Evolutionary conservation across 192 early-diverging fungal species (phyloP).

Genomic region (Coemansia sp.): DNA sequence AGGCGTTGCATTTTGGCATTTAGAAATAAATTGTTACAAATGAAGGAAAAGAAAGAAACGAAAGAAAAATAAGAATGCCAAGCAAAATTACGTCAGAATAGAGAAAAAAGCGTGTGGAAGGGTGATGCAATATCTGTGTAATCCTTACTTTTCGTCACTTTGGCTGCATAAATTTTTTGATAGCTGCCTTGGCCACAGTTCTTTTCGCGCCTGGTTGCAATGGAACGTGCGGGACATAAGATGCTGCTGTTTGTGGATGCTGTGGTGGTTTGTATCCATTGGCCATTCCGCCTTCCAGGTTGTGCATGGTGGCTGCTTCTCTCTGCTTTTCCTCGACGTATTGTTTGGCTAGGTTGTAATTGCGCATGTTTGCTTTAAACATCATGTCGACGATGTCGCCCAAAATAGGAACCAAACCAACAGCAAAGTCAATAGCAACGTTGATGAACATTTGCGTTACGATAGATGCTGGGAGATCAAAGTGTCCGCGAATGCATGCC

Average conservation of each 20-base stretch:
- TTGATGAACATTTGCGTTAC: slow-evolving; percentile 49
- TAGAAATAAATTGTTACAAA: not conserved
- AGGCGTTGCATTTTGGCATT: not conserved
- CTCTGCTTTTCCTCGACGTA: slow-evolving; percentile 20
- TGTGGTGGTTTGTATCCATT: not conserved
- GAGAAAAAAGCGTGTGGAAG: slow-evolving; percentile 7
- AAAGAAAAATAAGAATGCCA: not conserved
- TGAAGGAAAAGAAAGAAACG: not conserved
- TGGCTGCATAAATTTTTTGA: not conserved
- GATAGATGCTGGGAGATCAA: slow-evolving; percentile 33
- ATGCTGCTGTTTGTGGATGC: slow-evolving; percentile 8
- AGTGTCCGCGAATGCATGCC: slow-evolving; percentile 19
- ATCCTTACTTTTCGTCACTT: too few species aligned
- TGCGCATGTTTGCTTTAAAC: slow-evolving; percentile 55
- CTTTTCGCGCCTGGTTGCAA: slow-evolving; percentile 9
- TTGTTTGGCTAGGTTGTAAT: slow-evolving; percentile 34
- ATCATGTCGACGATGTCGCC: slow-evolving; percentile 49
- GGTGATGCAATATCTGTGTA: too few species aligned
- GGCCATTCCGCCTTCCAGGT: slow-evolving; percentile 16
- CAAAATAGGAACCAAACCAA: slow-evolving; percentile 49
- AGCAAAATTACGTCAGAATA: too few species aligned
- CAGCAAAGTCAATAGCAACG: slow-evolving; percentile 41
- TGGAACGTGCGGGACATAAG: slow-evolving; percentile 23
- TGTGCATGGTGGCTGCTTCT: not conserved
- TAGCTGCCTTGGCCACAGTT: slow-evolving; percentile 5